Evolutionary conservation across 2,329 filamentous ascomycete genomes (phyloP), one percentile per base, ranked within the genome.

Genomic region (Mycosphaerella arachidis): DNA sequence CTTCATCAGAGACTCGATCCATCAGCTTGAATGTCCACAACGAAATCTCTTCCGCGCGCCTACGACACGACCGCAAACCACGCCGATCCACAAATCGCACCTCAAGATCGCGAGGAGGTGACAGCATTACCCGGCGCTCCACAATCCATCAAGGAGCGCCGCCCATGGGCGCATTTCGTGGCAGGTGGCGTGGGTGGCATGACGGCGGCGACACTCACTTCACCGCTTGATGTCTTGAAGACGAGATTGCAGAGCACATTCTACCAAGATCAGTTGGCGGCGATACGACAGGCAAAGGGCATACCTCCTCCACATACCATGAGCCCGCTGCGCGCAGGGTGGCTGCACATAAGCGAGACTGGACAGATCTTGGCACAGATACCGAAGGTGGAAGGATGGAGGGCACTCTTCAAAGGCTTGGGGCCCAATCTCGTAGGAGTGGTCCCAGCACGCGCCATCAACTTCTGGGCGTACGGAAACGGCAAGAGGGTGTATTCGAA

Each of bases 211-310:
- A 87, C 90, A n/a, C 77, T 97, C n/a, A 97, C 93, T 1, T 92
- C 91, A 8, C 93, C 93, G 24, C 88, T 97, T 61, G 93, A 97
- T 72, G 92, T 97, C 33, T 83, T 97, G 54, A 96, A 96, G 75
- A 97, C 93, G 10, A 86, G 93, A 37, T 81, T 97, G 3, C 93
- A 97, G 74, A 95, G 91, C 70, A 92, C 96, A 72, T 95, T 95
- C 74, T 97, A 97, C 81, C 91, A 96, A 74, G 82, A 86, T 8
- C 90, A 96, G 75, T 82, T 96, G 50, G 82, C 83, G 31, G 84
- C 87, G 16, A 82, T 85, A 8, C 84, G 89, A 53, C 78, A 84
- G n/a, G 83, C 86, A 45, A 79, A 82, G 56, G 79, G 79, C 12
- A 71, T 82, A 1, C 81, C 71, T 71, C 83, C 76, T 65, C 84